Evolutionary conservation across 352 stramenopile genomes (phyloP), one percentile per base, ranked within the genome.

Genomic region (Globisporangium carolinianum): DNA sequence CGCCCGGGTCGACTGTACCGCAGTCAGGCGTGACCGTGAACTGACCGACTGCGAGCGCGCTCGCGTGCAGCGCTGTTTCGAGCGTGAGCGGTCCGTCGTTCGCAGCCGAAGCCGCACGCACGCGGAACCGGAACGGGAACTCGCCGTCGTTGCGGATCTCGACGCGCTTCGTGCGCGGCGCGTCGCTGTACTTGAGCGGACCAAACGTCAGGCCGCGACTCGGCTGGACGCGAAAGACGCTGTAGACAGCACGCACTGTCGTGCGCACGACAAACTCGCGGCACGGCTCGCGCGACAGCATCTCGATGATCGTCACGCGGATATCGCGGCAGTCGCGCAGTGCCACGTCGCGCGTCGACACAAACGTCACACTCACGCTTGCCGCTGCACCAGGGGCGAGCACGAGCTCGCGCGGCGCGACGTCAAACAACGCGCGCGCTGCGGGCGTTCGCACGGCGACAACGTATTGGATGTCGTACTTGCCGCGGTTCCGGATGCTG

Each of bases 71-170:
- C 35, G 47, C 37, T 0, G 72, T 78, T 15, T 83, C 80, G 10
- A 83, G 66, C n/a, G 53, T 69, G 7, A 89, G 57, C 9, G 39
- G 5, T 0, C 72, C 62, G 5, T 53, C 51, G 0, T 35, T 48
- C 0, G 61, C 49, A n/a, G 45, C 17, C 7, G 50, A 39, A 51
- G 5, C 39, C 5, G 39, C 50, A 14, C 64, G 62, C 4, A 97
- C 69, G 12, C 70, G 71, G 52, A 93, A 98, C 18, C 91, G 94
- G 47, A 98, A 98, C 6, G 79, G 69, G 55, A 98, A 98, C 24
- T 91, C 76, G 17, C 94, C 89, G 52, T 98, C 94, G 60, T 98
- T 98, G 48, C 83, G 84, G 48, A 98, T 79, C 62, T 98, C 89
- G 12, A 97, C 72, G 6, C 72, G 70, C 49, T 91, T 94, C 1